Evolutionary conservation across 1,284 basidiomycete genomes (phyloP).

Genomic region (Laetiporus sulphureus): DNA sequence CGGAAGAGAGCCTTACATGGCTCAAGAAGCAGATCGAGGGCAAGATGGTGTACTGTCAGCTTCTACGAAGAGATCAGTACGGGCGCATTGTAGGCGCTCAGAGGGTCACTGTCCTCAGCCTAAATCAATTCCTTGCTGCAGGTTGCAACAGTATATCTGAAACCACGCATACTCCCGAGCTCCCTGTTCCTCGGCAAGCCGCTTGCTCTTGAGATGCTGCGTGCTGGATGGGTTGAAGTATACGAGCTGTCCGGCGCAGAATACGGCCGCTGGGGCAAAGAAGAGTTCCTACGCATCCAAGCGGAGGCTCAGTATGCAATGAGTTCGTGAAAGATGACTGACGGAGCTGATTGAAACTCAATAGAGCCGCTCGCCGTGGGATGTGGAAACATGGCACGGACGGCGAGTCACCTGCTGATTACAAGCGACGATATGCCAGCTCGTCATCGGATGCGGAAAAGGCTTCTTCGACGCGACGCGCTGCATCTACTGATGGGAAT

Average conservation of each 20-base stretch:
- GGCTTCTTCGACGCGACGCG: no score
- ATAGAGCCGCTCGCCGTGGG: constrained; percentile 51
- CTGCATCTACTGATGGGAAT: no score
- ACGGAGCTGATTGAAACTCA: neutral
- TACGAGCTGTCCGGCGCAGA: constrained; percentile 76
- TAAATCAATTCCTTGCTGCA: constrained; percentile 24
- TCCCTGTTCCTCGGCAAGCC: constrained; percentile 43
- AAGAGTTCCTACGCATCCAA: constrained; percentile 53
- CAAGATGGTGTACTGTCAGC: constrained; percentile 59
- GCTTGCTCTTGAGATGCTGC: constrained; percentile 73
- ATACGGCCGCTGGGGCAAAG: constrained; percentile 65
- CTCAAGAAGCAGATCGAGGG: constrained; percentile 51
- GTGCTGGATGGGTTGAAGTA: constrained; percentile 65
- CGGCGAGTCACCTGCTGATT: constrained; percentile 71
- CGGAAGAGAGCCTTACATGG: constrained; percentile 68
- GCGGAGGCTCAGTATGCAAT: constrained; percentile 58
- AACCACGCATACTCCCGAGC: constrained; percentile 42
- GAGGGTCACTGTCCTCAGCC: neutral
- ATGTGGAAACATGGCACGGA: constrained; percentile 61
- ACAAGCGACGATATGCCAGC: constrained; percentile 69
- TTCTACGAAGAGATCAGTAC: constrained; percentile 78
- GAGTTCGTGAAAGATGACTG: neutral
- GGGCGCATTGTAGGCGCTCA: constrained; percentile 53
- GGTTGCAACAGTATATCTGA: constrained; percentile 60
- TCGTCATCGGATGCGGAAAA: no score